Evolutionary conservation across 805 yeast genomes (phyloP).

Genomic region (Maudiozyma barnettii): DNA sequence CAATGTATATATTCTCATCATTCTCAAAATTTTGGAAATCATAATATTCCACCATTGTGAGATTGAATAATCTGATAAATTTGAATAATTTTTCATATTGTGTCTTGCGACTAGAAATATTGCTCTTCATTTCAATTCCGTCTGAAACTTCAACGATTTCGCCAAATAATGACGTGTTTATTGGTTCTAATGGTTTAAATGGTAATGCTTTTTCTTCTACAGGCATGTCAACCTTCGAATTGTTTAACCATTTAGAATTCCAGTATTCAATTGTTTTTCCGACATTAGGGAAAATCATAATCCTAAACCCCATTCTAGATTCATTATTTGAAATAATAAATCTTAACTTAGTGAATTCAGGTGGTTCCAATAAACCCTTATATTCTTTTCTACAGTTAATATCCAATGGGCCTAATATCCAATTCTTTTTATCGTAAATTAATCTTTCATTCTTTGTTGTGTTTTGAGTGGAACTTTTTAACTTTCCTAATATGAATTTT

Average conservation of each 20-base stretch:
- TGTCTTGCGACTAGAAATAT: constrained; percentile 6
- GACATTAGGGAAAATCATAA: constrained; percentile 4
- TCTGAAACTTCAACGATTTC: not conserved
- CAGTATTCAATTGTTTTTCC: constrained; percentile 3
- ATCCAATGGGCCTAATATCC: constrained; percentile 6
- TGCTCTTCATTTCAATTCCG: constrained; percentile 4
- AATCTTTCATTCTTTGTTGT: not conserved
- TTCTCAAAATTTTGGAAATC: constrained; percentile 17
- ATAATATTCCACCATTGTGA: constrained; percentile 20
- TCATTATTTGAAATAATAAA: not conserved
- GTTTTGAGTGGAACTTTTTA: not conserved
- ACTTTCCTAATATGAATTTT: constrained; percentile 12
- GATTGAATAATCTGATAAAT: constrained; percentile 16
- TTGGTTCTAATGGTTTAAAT: not conserved
- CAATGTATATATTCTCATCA: constrained; percentile 14
- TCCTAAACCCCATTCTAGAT: constrained; percentile 6
- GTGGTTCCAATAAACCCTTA: not conserved
- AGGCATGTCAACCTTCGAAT: not conserved
- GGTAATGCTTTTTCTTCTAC: not conserved
- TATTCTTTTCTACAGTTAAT: not conserved
- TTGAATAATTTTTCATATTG: constrained; percentile 12
- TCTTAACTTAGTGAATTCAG: constrained; percentile 1
- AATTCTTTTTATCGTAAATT: not conserved
- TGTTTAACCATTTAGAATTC: constrained; percentile 5
- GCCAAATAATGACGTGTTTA: constrained; percentile 4